phyloP scores from a whole-genome alignment of 805 yeast species.

The Candida chilensis region DNA sequence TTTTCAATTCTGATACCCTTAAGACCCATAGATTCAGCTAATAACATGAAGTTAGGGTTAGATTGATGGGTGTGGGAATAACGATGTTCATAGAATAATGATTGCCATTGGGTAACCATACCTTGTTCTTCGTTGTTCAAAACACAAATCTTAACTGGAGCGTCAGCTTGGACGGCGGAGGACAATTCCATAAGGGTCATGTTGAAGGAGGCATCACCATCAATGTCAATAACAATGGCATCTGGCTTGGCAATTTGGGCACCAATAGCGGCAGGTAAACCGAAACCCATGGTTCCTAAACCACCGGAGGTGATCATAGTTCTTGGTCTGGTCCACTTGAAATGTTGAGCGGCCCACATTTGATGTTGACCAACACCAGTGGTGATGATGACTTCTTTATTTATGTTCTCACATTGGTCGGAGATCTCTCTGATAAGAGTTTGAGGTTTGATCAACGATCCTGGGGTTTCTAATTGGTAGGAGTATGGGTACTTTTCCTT shows the following conservation, averaged over 20 bases:
- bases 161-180: conserved; percentile 87
- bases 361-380: conserved; percentile 99
- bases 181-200: conserved; percentile 93
- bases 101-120: conserved; percentile 99
- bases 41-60: conserved; percentile 88
- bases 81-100: conserved; percentile 92
- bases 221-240: conserved; percentile 90
- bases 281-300: conserved; percentile 97
- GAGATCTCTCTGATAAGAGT: conserved; percentile 77
- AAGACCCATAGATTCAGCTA: conserved; percentile 92
- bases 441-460: conserved; percentile 83
- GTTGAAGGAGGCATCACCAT: conserved; percentile 98
- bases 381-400: conserved; percentile 76
- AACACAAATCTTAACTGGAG: conserved; percentile 84
- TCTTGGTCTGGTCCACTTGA: conserved; percentile 89
- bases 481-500: conserved; percentile 78
- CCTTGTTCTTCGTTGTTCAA: conserved; percentile 98
- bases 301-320: conserved; percentile 98
- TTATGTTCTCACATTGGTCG: conserved; percentile 51
- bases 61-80: conserved; percentile 96
- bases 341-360: conserved; percentile 99
- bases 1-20: conserved; percentile 67
- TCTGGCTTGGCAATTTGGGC: conserved; percentile 96
- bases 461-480: conserved; percentile 75
- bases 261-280: conserved; percentile 96